These are phyloP conservation scores for Clonostachys byssicola DNA, from an alignment of 2,329 filamentous ascomycete genomes.

Conservation along the genomic window DNA sequence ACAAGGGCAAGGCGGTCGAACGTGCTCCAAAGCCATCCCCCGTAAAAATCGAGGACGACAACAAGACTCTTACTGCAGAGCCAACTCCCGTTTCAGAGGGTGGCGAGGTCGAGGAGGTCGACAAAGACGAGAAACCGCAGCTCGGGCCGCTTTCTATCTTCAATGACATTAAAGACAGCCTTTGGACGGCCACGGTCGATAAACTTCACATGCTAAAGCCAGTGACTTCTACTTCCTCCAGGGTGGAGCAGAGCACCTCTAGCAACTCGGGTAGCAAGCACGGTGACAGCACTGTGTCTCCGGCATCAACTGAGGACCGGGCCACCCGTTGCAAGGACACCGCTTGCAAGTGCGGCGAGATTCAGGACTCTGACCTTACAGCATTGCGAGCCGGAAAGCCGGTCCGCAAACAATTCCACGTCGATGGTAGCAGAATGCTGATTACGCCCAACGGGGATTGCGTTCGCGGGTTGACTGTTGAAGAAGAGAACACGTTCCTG, in stretches of 20 bases:
- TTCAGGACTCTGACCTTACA: constrained; percentile 45
- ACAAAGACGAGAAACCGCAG: constrained; percentile 7
- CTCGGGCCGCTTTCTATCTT: constrained; percentile 26
- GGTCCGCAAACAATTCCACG: constrained; percentile 51
- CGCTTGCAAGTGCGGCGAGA: constrained; percentile 32
- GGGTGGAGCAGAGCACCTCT: not conserved
- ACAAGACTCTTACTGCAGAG: not conserved
- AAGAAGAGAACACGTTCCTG: constrained; percentile 68
- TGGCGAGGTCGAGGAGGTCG: not conserved
- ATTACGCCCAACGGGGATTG: constrained; percentile 75
- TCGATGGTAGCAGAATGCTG: constrained; percentile 63
- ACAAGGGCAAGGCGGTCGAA: not conserved
- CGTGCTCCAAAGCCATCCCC: not conserved
- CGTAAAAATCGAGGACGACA: not conserved
- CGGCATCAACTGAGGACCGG: constrained; percentile 9
- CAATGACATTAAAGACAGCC: constrained; percentile 21
- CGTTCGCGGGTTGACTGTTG: constrained; percentile 64
- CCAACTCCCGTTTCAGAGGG: not conserved
- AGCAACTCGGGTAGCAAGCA: not conserved
- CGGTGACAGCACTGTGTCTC: no score
- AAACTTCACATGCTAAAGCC: constrained; percentile 30
- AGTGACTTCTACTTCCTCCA: constrained; percentile 15
- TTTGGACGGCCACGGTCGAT: constrained; percentile 25
- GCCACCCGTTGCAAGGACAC: constrained; percentile 27
- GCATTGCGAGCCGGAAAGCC: constrained; percentile 50